phyloP scores from a whole-genome alignment of 768 basidiomycete genomes.

The Boletus patriciae region DNA sequence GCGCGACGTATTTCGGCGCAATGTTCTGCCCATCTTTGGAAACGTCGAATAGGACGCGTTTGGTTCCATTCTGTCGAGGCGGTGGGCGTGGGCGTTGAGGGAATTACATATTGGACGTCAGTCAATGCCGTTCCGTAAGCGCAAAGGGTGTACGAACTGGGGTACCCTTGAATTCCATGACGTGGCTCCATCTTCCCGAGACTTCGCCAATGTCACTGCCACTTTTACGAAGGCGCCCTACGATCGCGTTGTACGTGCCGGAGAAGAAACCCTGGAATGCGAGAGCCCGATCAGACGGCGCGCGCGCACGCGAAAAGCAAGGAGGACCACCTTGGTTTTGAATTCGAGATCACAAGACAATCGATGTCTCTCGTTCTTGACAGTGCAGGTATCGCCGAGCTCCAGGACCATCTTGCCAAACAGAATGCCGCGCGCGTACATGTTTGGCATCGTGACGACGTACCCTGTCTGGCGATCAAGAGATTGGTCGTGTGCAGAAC shows the following conservation, averaged over 20 bases:
- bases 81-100: neutral
- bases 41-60: conserved; percentile 83
- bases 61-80: conserved; percentile 54
- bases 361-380: conserved; percentile 77
- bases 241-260: conserved; percentile 89
- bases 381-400: conserved; percentile 84
- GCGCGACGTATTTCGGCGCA: conserved; percentile 79
- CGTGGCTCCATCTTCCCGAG: conserved; percentile 85
- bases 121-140: neutral
- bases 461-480: conserved; percentile 54
- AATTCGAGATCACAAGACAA: conserved; percentile 86
- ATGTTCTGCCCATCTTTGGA: conserved; percentile 69
- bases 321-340: conserved; percentile 81
- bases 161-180: conserved; percentile 79
- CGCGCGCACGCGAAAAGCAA: neutral
- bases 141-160: conserved; percentile 51
- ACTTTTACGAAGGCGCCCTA: conserved; percentile 72
- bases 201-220: conserved; percentile 78
- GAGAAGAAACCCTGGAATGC: conserved; percentile 85
- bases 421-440: conserved; percentile 87
- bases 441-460: conserved; percentile 95
- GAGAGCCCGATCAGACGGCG: neutral
- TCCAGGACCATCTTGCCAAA: conserved; percentile 97
- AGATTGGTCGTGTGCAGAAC: neutral
- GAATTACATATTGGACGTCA: neutral